Percentiles rank a stretch among this genome's conserved stretches.
Evolutionary conservation across 2,329 filamentous ascomycete genomes (phyloP).

Genomic region (Beauveria bassiana): DNA sequence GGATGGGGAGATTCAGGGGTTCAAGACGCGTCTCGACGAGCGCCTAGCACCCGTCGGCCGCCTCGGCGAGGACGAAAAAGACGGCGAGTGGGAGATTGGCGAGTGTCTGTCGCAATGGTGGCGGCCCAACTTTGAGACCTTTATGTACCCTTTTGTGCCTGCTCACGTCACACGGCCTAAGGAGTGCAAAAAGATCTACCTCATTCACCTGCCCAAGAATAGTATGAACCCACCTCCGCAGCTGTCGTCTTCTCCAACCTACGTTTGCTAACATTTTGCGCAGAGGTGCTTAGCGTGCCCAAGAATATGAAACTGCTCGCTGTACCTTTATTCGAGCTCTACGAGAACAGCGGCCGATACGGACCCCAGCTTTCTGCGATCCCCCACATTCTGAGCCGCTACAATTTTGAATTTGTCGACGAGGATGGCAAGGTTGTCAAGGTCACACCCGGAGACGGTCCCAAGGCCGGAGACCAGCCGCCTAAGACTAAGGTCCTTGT

Average conservation of each 20-base stretch:
- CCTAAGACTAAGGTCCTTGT: conserved; percentile 61
- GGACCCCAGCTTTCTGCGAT: conserved; percentile 95
- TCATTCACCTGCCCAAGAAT: conserved; percentile 86
- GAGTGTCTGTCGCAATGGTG: conserved; percentile 98
- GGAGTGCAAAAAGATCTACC: conserved; percentile 98
- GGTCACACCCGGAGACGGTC: conserved; percentile 65
- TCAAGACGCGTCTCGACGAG: conserved; percentile 88
- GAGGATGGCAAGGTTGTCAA: conserved; percentile 84
- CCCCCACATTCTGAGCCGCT: conserved; percentile 85
- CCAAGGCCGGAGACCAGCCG: conserved; percentile 45
- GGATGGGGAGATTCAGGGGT: conserved; percentile 89
- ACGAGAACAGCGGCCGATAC: conserved; percentile 93
- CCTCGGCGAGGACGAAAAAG: conserved; percentile 78
- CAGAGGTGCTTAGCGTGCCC: conserved; percentile 89
- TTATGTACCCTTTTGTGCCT: conserved; percentile 98
- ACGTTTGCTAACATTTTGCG: conserved; percentile 6
- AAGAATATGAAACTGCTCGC: conserved; percentile 99
- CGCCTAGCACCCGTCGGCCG: conserved; percentile 86
- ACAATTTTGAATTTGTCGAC: conserved; percentile 97
- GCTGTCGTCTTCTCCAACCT: neutral
- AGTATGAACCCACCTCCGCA: conserved; percentile 49
- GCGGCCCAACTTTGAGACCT: conserved; percentile 98
- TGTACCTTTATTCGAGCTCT: conserved; percentile 93
- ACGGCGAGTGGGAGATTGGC: conserved; percentile 81
- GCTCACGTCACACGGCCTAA: conserved; percentile 94